Evolutionary conservation across 257 asterid species (phyloP).

Genomic region (Datura wrightii): DNA sequence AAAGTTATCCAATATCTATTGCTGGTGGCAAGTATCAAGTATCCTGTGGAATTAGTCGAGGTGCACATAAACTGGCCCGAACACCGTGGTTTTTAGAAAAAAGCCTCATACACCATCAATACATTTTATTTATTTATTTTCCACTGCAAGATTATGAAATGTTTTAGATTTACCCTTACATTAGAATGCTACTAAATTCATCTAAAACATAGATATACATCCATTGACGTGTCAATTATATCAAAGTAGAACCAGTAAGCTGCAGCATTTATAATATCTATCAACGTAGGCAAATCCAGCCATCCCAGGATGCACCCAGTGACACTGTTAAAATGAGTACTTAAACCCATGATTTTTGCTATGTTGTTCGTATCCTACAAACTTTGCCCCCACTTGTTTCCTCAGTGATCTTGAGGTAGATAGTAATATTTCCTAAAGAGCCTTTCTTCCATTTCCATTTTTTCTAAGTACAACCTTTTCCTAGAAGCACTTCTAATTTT

Average conservation of each 20-base stretch:
- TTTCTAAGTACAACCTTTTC: background rate
- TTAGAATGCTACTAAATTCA: constrained; percentile 5
- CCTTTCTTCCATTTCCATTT: background rate
- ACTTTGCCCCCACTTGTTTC: constrained; percentile 25
- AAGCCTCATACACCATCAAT: background rate
- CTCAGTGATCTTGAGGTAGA: background rate
- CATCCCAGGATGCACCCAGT: background rate
- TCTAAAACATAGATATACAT: background rate
- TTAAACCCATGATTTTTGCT: background rate
- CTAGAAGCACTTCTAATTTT: background rate
- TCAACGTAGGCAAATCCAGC: constrained; percentile 14
- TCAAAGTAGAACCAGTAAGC: background rate
- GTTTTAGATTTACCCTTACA: background rate
- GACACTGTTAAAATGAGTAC: background rate
- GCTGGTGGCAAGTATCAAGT: no score
- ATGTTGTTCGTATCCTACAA: constrained; percentile 1
- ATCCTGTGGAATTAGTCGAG: no score
- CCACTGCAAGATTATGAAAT: constrained; percentile 17
- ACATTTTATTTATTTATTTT: background rate
- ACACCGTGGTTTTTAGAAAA: no score
- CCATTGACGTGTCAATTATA: constrained; percentile 13
- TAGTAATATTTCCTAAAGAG: background rate
- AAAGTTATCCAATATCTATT: no score
- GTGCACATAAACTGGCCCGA: no score
- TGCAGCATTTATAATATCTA: constrained; percentile 11